Conservation (phyloP, 768 basidiomycete species). For the Kwoniella sp. region DNA sequence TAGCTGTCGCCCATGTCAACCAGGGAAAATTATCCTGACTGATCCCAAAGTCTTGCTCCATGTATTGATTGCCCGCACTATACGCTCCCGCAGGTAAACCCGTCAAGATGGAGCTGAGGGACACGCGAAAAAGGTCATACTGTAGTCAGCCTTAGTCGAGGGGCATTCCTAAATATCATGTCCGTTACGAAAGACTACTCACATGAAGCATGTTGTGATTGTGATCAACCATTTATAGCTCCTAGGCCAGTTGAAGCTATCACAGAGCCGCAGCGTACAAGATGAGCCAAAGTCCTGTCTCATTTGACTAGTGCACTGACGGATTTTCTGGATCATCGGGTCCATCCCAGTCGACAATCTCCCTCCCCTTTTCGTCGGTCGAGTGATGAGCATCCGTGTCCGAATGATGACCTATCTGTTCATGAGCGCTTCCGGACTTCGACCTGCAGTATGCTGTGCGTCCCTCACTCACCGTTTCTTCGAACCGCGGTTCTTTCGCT, state of each 20-base stretch:
- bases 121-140: background rate
- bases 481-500: background rate
- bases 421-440: too few relatives aligned
- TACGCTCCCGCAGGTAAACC: conserved; percentile 18
- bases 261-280: background rate
- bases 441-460: background rate
- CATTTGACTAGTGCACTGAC: background rate
- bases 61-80: conserved; percentile 9
- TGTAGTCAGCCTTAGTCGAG: too few relatives aligned
- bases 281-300: background rate
- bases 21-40: conserved; percentile 8
- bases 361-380: conserved; percentile 3
- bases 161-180: too few relatives aligned
- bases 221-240: conserved; percentile 15
- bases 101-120: conserved; percentile 9
- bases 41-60: conserved; percentile 15
- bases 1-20: conserved; percentile 15
- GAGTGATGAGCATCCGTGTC: background rate
- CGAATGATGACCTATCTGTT: background rate
- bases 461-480: background rate
- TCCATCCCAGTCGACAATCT: conserved; percentile 15
- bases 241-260: conserved; percentile 14
- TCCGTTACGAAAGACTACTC: background rate
- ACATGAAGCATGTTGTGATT: conserved; percentile 14
- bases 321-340: conserved; percentile 22